phyloP scores from a whole-genome alignment of 1,139 yeast genomes.

The Kodamaea derodonti region DNA sequence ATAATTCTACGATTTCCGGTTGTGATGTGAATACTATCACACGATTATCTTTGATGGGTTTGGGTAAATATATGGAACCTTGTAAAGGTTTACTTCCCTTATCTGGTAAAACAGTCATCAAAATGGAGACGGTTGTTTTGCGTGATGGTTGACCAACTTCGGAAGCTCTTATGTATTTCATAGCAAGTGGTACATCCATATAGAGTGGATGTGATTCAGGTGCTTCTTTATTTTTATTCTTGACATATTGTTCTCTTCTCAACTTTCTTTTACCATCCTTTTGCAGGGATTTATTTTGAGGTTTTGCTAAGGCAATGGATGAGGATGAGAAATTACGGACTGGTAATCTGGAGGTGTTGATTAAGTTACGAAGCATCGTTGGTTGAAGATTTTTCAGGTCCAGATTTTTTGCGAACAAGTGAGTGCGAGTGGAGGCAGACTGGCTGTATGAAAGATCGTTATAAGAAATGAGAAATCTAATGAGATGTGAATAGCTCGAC shows the following conservation, averaged over 20 bases:
- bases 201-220: constrained; percentile 57
- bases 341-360: neutral
- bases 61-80: constrained; percentile 78
- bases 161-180: constrained; percentile 78
- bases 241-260: constrained; percentile 31
- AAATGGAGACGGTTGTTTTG: constrained; percentile 65
- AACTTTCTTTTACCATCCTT: constrained; percentile 20
- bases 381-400: neutral
- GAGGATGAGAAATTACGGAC: constrained; percentile 4
- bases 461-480: too few species aligned
- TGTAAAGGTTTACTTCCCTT: constrained; percentile 72
- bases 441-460: too few species aligned
- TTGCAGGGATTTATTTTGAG: constrained; percentile 5
- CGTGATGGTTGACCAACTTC: constrained; percentile 79
- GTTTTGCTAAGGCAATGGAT: constrained; percentile 7
- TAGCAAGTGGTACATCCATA: constrained; percentile 69
- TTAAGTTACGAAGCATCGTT: neutral
- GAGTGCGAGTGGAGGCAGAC: too few species aligned
- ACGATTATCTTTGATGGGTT: constrained; percentile 60
- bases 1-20: constrained; percentile 47
- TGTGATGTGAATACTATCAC: constrained; percentile 68
- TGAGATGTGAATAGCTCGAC: too few species aligned
- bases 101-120: constrained; percentile 68
- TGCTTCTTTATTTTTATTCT: constrained; percentile 40
- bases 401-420: too few species aligned